Conservation (phyloP, 1,139 yeast genomes). For the Suhomyces choctaworum region DNA sequence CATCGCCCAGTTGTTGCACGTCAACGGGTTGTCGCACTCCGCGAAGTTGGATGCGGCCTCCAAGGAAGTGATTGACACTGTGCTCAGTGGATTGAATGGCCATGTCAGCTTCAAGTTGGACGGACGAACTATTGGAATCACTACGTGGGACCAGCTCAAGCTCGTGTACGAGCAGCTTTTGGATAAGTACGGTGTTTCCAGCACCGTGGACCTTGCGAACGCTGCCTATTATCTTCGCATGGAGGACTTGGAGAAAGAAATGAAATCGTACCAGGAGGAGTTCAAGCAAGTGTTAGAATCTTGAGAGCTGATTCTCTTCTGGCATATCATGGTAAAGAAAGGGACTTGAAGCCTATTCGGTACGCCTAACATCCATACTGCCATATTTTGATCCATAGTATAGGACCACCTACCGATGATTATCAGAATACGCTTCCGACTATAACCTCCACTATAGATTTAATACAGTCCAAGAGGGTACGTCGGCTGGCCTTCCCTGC, state of each 20-base stretch:
- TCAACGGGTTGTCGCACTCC: constrained; percentile 18
- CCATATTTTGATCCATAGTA: no score
- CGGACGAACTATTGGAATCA: constrained; percentile 10
- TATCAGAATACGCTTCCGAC: no score
- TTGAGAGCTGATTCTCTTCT: no score
- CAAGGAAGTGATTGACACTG: constrained; percentile 13
- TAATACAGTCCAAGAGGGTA: no score
- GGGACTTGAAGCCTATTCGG: no score
- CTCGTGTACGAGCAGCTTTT: constrained; percentile 20
- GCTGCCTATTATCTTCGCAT: constrained; percentile 20
- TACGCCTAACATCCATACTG: no score
- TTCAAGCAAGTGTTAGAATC: constrained; percentile 13
- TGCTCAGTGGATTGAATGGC: constrained; percentile 21
- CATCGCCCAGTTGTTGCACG: constrained; percentile 26
- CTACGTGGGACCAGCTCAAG: constrained; percentile 16
- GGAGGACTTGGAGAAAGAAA: constrained; percentile 19
- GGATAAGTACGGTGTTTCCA: constrained; percentile 18
- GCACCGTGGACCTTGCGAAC: constrained; percentile 28
- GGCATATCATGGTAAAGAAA: no score
- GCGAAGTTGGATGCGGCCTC: constrained; percentile 16
- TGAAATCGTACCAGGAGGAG: constrained; percentile 16
- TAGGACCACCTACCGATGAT: no score
- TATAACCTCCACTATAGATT: no score
- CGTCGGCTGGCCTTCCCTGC: no score
- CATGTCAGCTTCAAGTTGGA: constrained; percentile 21